A percentile compares a stretch with the other conserved stretches of the same genome.
Evolutionary conservation across 768 basidiomycete species (phyloP).

Genomic region (Lactifluus piperatus): DNA sequence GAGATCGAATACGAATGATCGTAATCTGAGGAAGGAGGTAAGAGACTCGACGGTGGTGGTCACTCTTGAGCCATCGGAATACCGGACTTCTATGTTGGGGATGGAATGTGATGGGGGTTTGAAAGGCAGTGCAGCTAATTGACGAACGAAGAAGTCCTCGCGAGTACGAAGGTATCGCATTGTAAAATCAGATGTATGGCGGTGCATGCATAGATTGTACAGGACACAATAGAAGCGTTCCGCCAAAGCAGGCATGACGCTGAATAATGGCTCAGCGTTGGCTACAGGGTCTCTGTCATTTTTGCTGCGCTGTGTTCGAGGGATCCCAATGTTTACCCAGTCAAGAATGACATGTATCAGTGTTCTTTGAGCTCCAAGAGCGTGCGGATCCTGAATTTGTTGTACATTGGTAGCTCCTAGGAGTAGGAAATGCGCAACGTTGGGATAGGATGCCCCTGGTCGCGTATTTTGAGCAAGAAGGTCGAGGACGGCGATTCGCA

Average conservation of each 20-base stretch:
- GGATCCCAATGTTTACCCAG: constrained; percentile 64
- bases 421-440: constrained; percentile 80
- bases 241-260: constrained; percentile 63
- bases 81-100: constrained; percentile 52
- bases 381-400: constrained; percentile 71
- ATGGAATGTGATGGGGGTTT: constrained; percentile 44
- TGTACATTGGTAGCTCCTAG: constrained; percentile 56
- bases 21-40: constrained; percentile 69
- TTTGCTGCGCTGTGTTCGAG: constrained; percentile 40
- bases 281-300: constrained; percentile 29
- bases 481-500: constrained; percentile 69
- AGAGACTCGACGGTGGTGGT: constrained; percentile 59
- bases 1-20: constrained; percentile 82
- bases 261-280: constrained; percentile 45
- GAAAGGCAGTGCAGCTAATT: constrained; percentile 70
- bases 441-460: constrained; percentile 57
- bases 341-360: constrained; percentile 78
- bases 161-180: constrained; percentile 81
- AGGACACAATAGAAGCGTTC: constrained; percentile 80
- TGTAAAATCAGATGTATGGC: constrained; percentile 68
- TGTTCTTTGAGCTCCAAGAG: constrained; percentile 57
- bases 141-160: constrained; percentile 84
- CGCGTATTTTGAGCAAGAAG: constrained; percentile 72
- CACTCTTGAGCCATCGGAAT: constrained; percentile 62
- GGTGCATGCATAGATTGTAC: constrained; percentile 81